Percentiles rank a stretch among this genome's conserved stretches.
Evolutionary conservation across 305 asterid species (phyloP).

Genomic region (Striga hermonthica): DNA sequence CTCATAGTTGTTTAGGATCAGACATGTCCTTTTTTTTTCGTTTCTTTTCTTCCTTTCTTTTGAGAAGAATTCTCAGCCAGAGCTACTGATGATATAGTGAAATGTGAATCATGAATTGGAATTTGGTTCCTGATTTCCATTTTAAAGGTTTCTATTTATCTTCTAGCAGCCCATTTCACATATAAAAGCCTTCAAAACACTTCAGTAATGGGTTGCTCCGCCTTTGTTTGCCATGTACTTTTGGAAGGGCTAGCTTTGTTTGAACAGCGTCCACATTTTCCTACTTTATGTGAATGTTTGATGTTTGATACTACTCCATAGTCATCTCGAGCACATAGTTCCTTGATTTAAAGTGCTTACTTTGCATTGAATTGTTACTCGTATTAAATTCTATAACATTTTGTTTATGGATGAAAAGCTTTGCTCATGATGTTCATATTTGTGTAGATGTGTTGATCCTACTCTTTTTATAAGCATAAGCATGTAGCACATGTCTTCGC

Average conservation of each 20-base stretch:
- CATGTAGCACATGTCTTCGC: slow-evolving; percentile 1
- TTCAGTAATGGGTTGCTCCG: slow-evolving; percentile 5
- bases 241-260: slow-evolving; percentile 7
- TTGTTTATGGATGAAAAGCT: slow-evolving; percentile 16
- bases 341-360: not conserved
- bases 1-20: slow-evolving; percentile 10
- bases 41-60: not conserved
- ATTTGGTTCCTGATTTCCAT: slow-evolving; percentile 2
- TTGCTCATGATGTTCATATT: not conserved
- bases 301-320: slow-evolving; percentile 7
- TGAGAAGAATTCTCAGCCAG: slow-evolving; percentile 5
- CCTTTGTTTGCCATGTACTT: not conserved
- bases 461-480: not conserved
- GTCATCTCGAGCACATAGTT: slow-evolving; percentile 8
- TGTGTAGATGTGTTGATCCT: slow-evolving; percentile 9
- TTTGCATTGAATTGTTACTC: slow-evolving; percentile 4
- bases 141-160: not conserved
- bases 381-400: slow-evolving; percentile 5
- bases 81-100: slow-evolving; percentile 10
- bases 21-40: no score
- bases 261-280: slow-evolving; percentile 2
- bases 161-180: slow-evolving; percentile 8
- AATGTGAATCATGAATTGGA: slow-evolving; percentile 2
- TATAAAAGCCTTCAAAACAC: slow-evolving; percentile 6
- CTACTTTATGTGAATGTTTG: not conserved